phyloP scores from a whole-genome alignment of 768 basidiomycete genomes.

The Leucosporidium scottii region DNA sequence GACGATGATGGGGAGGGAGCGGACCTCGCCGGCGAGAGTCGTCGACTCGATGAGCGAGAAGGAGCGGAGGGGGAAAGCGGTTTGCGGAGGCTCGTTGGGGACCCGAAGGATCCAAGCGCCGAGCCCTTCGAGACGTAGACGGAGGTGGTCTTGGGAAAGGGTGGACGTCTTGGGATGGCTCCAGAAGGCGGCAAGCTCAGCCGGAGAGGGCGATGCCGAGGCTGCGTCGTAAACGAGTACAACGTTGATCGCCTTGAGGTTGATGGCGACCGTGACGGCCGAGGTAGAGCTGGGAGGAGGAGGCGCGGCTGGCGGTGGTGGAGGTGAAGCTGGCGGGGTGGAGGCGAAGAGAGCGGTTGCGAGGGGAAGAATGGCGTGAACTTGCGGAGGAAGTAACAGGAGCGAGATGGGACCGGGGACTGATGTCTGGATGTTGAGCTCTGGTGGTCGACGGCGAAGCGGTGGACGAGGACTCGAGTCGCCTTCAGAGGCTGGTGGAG shows the following conservation, averaged over 20 bases:
- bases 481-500: too few relatives aligned
- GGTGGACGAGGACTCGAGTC: not conserved
- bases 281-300: not conserved
- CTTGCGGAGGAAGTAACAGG: not conserved
- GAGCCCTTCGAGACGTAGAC: constrained; percentile 6
- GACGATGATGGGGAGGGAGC: not conserved
- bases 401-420: not conserved
- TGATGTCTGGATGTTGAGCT: not conserved
- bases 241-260: not conserved
- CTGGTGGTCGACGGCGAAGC: not conserved
- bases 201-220: not conserved
- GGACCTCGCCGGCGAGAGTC: not conserved
- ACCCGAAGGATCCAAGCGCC: not conserved
- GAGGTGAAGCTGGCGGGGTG: not conserved
- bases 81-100: not conserved
- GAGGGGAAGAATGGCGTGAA: constrained; percentile 43
- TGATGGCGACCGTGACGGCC: not conserved
- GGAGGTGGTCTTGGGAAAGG: constrained; percentile 5
- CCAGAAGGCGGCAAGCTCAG: not conserved
- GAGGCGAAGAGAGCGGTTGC: constrained; percentile 51
- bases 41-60: not conserved
- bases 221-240: not conserved
- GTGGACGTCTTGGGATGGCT: not conserved
- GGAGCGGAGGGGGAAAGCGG: not conserved
- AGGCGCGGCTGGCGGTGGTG: not conserved